Base-by-base conservation (phyloP, 768 basidiomycete genomes). In the Suillus ampliporus region DNA sequence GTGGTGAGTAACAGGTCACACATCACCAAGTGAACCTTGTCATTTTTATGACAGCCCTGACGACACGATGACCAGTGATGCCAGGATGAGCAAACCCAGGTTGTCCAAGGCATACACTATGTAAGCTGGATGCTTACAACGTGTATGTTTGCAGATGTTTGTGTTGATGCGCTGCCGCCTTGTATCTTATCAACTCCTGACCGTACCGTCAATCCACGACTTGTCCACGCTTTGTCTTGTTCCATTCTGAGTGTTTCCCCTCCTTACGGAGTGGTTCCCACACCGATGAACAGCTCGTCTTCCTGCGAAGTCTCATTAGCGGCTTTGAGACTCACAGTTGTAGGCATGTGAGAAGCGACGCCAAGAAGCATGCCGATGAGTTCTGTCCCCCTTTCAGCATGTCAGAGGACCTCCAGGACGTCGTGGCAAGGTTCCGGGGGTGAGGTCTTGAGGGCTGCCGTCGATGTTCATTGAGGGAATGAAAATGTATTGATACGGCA, bases 371-470 rank as follows among this genome's bases (percentile, higher is more conserved):
- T 43, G 87, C 87, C 10, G 76, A 77, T 68, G 85, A 88, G 65
- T 88, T 87, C 70, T 83, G 88, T 60, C 74, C 71, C 51, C 76
- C 79, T 17, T 89, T 88, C 68, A 86, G 87, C 23, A 76, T 87
- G 14, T 84, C 86, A 26, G 77, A 78, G 31, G 85, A 86, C 66
- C 82, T 83, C 60, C 77, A 83, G 31, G 78, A 80, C 13, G 78
- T 83, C 9, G 84, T 84, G 65, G 87, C 83, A 28, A 78, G 83
- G 62, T 88, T 87, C 72, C 84, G 83, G 65, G 87, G 88, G 83
- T 86, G 31, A n/a, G n/a, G n/a, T n/a, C n/a, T n/a, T 85, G 67
- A 41, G 76, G 28, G 50, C 6, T 51, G 15, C 28, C 31, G 31
- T 17, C 31, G 31, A 31, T 31, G 31, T 31, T 6, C 31, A 31